These are phyloP conservation scores for Cercospora nicotianae DNA, from an alignment of 2,329 filamentous ascomycete species.

Conservation along the genomic window DNA sequence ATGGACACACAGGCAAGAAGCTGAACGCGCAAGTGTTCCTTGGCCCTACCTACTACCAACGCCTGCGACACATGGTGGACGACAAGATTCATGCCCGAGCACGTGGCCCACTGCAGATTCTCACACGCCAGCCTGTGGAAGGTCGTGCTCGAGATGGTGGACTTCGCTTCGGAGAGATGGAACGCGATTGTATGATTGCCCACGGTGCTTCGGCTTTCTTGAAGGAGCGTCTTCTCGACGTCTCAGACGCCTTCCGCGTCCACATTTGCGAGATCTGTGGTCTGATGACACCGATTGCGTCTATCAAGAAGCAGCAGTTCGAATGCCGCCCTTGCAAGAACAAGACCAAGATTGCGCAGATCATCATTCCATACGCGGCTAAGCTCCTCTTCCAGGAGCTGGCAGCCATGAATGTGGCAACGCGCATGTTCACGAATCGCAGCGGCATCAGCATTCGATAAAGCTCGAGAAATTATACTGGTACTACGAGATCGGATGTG, in stretches of 20 bases:
- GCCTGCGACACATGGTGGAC: conserved; percentile 98
- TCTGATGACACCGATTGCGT: conserved; percentile 98
- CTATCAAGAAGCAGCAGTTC: conserved; percentile 91
- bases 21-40: conserved; percentile 93
- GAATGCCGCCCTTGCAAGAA: conserved; percentile 98
- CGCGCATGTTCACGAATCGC: conserved; percentile 83
- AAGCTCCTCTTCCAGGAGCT: conserved; percentile 98
- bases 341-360: conserved; percentile 97
- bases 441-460: conserved; percentile 38
- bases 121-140: conserved; percentile 95
- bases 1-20: conserved; percentile 94
- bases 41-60: conserved; percentile 97
- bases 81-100: conserved; percentile 99
- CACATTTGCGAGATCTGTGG: conserved; percentile 99
- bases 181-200: conserved; percentile 99
- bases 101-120: conserved; percentile 91
- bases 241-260: conserved; percentile 95
- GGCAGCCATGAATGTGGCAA: conserved; percentile 96
- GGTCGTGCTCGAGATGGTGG: conserved; percentile 97
- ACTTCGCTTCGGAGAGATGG: conserved; percentile 99
- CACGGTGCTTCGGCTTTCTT: conserved; percentile 95
- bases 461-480: conserved; percentile 6
- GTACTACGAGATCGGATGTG: background rate
- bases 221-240: conserved; percentile 95
- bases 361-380: conserved; percentile 95